Evolutionary conservation across 495 filamentous ascomycete genomes (phyloP).

Genomic region (Tricharina praecox): DNA sequence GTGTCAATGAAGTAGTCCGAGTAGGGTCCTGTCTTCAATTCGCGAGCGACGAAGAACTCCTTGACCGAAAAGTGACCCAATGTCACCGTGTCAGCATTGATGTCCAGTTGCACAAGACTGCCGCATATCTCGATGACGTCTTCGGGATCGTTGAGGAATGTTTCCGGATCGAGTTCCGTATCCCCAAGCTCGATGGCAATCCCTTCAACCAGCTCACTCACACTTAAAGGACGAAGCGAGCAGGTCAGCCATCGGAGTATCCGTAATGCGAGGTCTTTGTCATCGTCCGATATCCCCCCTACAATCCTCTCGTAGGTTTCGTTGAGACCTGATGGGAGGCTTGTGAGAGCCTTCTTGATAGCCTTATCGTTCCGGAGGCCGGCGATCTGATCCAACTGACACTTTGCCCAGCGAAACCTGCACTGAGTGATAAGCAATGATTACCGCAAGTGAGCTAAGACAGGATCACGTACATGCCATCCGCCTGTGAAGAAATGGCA

Average conservation of each 20-base stretch:
- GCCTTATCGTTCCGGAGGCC: constrained; percentile 11
- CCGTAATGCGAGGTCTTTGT: constrained; percentile 2
- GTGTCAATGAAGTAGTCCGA: not conserved
- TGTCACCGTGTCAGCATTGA: not conserved
- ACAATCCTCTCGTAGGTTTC: constrained; percentile 28
- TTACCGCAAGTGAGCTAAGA: too few relatives aligned
- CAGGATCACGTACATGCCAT: not conserved
- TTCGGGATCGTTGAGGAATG: not conserved
- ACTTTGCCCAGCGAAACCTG: constrained; percentile 32
- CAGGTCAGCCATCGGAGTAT: not conserved
- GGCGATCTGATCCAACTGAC: constrained; percentile 26
- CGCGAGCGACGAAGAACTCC: not conserved
- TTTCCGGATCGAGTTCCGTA: not conserved
- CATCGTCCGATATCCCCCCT: constrained; percentile 15
- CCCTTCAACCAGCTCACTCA: not conserved
- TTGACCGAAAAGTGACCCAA: constrained; percentile 1
- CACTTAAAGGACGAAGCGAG: not conserved
- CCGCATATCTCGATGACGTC: constrained; percentile 1
- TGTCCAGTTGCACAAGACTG: not conserved
- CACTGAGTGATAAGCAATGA: not conserved
- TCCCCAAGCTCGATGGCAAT: not conserved
- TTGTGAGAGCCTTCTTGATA: constrained; percentile 20
- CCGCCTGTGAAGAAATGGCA: not conserved
- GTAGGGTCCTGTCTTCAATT: not conserved
- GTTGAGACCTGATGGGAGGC: constrained; percentile 26